Percentiles rank a stretch among this genome's conserved stretches.
These are phyloP conservation scores for Backusella parvicylindrica DNA, from an alignment of 192 early-diverging fungal species.

Conservation along the genomic window DNA sequence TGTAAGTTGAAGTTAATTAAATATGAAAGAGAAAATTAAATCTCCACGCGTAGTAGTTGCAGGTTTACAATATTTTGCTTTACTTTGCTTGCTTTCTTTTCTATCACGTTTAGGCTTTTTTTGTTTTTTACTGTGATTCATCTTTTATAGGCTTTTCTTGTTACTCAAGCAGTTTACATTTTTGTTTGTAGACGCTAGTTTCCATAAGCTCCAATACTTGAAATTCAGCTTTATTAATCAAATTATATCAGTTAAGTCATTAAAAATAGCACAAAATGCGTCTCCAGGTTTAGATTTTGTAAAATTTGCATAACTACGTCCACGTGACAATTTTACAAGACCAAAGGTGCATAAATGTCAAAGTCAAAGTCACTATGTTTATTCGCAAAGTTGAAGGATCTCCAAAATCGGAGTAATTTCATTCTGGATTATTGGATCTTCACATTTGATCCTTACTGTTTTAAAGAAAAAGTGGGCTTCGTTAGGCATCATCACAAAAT, in stretches of 20 bases:
- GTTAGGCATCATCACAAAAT: too few species aligned
- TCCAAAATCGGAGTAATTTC: too few species aligned
- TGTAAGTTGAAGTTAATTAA: background rate
- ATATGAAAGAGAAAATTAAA: background rate
- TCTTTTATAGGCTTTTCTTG: constrained; percentile 94
- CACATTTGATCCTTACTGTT: constrained; percentile 75
- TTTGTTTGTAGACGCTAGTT: constrained; percentile 81
- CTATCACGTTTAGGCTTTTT: constrained; percentile 56
- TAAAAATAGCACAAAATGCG: constrained; percentile 85
- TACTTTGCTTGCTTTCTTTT: constrained; percentile 16
- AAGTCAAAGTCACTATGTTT: constrained; percentile 91
- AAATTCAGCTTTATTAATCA: constrained; percentile 81
- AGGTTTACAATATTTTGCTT: background rate
- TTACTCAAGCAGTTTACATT: constrained; percentile 87
- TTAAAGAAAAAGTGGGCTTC: constrained; percentile 74
- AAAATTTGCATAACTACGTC: constrained; percentile 65
- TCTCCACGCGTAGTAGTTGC: background rate
- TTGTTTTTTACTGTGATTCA: constrained; percentile 80
- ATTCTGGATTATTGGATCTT: constrained; percentile 79
- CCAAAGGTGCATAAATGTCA: constrained; percentile 83
- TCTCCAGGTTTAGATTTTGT: constrained; percentile 45
- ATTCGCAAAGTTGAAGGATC: constrained; percentile 78
- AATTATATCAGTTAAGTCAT: constrained; percentile 81
- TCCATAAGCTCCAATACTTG: constrained; percentile 81
- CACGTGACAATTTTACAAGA: constrained; percentile 82